phyloP scores from a whole-genome alignment of 2,329 filamentous ascomycete species.

The Botrytis pseudocinerea region DNA sequence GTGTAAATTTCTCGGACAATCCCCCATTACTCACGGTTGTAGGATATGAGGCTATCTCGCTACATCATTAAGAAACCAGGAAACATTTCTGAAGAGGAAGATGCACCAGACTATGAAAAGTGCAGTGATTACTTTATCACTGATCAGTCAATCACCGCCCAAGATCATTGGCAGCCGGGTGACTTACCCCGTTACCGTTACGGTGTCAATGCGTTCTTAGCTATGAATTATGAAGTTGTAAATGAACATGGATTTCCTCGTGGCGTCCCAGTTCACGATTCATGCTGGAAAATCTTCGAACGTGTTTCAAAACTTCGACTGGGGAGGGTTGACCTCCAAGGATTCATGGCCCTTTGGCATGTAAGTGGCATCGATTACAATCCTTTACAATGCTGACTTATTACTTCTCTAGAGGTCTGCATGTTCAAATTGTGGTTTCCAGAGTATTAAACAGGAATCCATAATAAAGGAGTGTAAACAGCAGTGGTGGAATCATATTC shows the following conservation, averaged over 20 bases:
- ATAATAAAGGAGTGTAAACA: constrained; percentile 4
- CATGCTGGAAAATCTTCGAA: constrained; percentile 31
- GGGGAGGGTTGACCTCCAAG: constrained; percentile 27
- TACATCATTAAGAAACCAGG: constrained; percentile 24
- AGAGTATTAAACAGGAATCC: constrained; percentile 21
- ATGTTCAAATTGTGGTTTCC: constrained; percentile 25
- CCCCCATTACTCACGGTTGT: not conserved
- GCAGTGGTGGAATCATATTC: constrained; percentile 22
- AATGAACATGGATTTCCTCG: not conserved
- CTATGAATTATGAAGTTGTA: constrained; percentile 12
- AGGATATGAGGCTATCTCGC: constrained; percentile 18
- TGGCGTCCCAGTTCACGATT: constrained; percentile 24
- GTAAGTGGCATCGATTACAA: not conserved
- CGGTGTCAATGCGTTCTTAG: constrained; percentile 5
- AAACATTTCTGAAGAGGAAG: constrained; percentile 3
- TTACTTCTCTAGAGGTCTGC: constrained; percentile 12
- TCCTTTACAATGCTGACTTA: not conserved
- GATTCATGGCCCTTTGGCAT: constrained; percentile 26
- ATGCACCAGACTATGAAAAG: constrained; percentile 21
- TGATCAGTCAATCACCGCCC: constrained; percentile 13
- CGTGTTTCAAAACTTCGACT: constrained; percentile 22
- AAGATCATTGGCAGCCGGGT: not conserved
- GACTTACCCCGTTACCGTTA: constrained; percentile 8
- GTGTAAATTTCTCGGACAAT: not conserved
- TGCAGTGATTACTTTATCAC: constrained; percentile 25